Conservation (phyloP, 805 yeast species). For the Yueomyces sp. region DNA sequence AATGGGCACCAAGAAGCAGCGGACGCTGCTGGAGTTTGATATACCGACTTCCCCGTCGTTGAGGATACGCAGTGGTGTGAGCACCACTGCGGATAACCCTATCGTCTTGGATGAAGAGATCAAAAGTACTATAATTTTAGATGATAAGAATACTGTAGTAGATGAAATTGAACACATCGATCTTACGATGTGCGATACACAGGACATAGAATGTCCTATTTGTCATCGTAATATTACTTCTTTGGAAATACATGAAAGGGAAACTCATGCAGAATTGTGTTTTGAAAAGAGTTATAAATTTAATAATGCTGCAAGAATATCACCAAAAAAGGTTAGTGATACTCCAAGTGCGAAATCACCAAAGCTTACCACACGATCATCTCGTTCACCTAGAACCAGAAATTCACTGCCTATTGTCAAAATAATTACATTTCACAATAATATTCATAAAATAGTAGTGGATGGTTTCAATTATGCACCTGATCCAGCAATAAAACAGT, state of each 20-base stretch:
- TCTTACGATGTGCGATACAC: not conserved
- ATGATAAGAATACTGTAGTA: conserved; percentile 1
- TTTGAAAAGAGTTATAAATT: conserved; percentile 12
- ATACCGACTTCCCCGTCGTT: conserved; percentile 11
- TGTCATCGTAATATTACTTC: conserved; percentile 30
- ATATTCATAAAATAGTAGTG: conserved; percentile 33
- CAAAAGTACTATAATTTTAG: not conserved
- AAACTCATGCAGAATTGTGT: conserved; percentile 45
- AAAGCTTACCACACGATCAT: no score
- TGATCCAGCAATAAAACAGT: conserved; percentile 33
- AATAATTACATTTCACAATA: conserved; percentile 30
- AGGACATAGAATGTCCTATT: conserved; percentile 35
- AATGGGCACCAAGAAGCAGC: conserved; percentile 10
- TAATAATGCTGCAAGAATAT: conserved; percentile 1
- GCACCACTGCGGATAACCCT: not conserved
- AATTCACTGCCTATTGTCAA: conserved; percentile 41
- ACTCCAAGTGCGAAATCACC: not conserved
- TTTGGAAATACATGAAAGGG: conserved; percentile 30
- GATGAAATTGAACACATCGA: not conserved
- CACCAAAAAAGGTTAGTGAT: conserved; percentile 1
- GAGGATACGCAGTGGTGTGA: not conserved
- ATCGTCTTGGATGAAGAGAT: conserved; percentile 2
- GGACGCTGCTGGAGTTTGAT: conserved; percentile 15
- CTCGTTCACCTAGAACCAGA: no score
- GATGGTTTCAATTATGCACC: conserved; percentile 45